Evolutionary conservation across 2,329 filamentous ascomycete species (phyloP), one percentile per base, ranked within the genome.

Genomic region (Hirsutella thompsonii): DNA sequence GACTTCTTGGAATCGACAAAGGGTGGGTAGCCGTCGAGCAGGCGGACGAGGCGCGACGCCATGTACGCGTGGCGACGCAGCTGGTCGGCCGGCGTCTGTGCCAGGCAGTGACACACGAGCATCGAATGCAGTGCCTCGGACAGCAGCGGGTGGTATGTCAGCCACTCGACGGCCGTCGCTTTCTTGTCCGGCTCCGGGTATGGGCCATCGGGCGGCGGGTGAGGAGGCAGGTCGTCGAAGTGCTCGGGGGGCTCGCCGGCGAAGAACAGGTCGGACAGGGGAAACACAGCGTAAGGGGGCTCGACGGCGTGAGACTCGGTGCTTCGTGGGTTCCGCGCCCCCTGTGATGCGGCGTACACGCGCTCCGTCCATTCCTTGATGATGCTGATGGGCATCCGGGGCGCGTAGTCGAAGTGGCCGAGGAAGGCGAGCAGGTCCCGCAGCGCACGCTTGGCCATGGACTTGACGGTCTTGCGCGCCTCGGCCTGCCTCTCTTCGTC

Each of bases 21-120:
- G 38, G 90, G 74, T 0, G 86, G 86, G 50, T 86, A 89, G 4
- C 84, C 85, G 51, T 92, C 83, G 38, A 76, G 79, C 20, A 92
- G 70, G 18, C 84, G 74, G 4, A 76, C 72, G 2, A 92, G 69
- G 5, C 85, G 78, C 14, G 85, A 83, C 4, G 82, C 85, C 72
- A 89, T 92, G 63, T 87, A 72, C 0, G 84, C 83, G 55, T 92
- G 84, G 29, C 85, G 82, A 38, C 79, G 74, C 28, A 89, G 72
- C 56, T 92, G 85, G 50, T 83, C 86, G 10, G 75, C 59, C 0
- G 84, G 83, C 0, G 86, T 93, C 58, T 90, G 85, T 8, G 85
- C 63, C 9, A 93, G 74, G n/a, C 75, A 74, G 58, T 93, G 86
- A 49, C 80, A 83, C 33, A 93, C 72, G 8, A 93, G 74, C 2